Base-by-base conservation (phyloP, 305 asterid species). In the Fraxinus latifolia region DNA sequence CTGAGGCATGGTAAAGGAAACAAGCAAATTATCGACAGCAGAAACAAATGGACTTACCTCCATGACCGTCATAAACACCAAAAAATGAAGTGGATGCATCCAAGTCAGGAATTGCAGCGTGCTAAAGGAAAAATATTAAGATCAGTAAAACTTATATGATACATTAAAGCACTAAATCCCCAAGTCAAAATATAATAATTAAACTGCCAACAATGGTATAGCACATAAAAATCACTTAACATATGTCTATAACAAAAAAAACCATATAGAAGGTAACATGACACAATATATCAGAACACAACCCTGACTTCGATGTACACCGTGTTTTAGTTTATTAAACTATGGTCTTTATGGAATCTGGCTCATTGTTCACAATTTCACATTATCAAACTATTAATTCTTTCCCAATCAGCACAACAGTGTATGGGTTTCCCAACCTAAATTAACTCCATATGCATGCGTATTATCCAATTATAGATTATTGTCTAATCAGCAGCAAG, bases 41-140 rank as follows among this genome's bases (percentile, higher is more conserved):
- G 17, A 19, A 76, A 32, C 25, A 65, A 84, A 86, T 31, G 75
- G 44, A 87, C 88, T 58, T 86, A 95, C 98, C 98, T 87, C 98
- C 98, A 84, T 95, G 98, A 79, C 98, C 98, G 82, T 95, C 98
- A 84, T 93, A 95, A 83, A 95, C 98, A 81, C 98, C 98, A 87
- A 95, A 95, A 91, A 90, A 95, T 34, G 98, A 93, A 72, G 98
- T 93, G 74, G 91, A 87, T 79, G 88, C 74, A 80, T 95, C 98
- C 90, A 95, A 85, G 85, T 92, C 92, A 21, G 90, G 89, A 81
- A 93, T 39, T 71, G 98, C 97, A 31, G 98, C 95, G 87, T 95
- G 98, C 98, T 95, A 85, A 37, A 85, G 72, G 80, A 78, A 80
- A 75, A 77, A 78, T 39, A 74, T 74, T 19, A 39, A 80, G 79